These are phyloP conservation scores for Euptelea pleiosperma DNA, from an alignment of 164 flowering plant species.

Conservation along the genomic window DNA sequence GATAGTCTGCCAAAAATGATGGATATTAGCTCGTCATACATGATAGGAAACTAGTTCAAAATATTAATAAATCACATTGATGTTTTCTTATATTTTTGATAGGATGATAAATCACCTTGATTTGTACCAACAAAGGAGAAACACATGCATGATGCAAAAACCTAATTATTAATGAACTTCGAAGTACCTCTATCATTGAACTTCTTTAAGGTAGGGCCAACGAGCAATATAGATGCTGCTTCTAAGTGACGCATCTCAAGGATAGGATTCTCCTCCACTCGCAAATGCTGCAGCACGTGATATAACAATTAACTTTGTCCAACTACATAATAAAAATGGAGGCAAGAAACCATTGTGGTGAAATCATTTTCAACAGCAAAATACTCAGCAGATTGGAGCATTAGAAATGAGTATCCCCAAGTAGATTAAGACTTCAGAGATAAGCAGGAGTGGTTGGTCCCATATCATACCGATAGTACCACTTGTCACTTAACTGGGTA, in stretches of 20 bases:
- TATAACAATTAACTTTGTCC: background rate
- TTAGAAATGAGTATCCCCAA: too few species aligned
- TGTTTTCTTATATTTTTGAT: too few species aligned
- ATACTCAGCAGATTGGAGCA: too few species aligned
- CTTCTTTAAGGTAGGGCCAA: constrained; percentile 90
- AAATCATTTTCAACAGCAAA: background rate
- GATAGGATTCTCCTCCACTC: constrained; percentile 97
- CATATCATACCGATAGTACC: too few species aligned
- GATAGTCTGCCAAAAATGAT: too few species aligned
- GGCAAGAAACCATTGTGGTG: background rate
- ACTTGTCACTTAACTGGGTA: too few species aligned
- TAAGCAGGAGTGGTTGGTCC: too few species aligned
- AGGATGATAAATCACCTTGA: background rate
- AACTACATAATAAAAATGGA: background rate
- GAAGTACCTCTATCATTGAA: constrained; percentile 90
- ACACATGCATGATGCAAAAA: background rate
- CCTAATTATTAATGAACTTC: background rate
- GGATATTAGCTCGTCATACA: too few species aligned
- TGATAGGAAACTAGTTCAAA: too few species aligned
- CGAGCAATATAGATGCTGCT: constrained; percentile 93
- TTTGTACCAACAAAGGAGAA: background rate
- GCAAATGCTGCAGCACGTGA: constrained; percentile 65
- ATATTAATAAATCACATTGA: too few species aligned
- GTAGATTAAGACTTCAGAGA: too few species aligned
- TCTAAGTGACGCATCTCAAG: constrained; percentile 92